A percentile compares a stretch with the other conserved stretches of the same genome.
Evolutionary conservation across 768 basidiomycete genomes (phyloP).

Genomic region (Cubamyces lactineus): DNA sequence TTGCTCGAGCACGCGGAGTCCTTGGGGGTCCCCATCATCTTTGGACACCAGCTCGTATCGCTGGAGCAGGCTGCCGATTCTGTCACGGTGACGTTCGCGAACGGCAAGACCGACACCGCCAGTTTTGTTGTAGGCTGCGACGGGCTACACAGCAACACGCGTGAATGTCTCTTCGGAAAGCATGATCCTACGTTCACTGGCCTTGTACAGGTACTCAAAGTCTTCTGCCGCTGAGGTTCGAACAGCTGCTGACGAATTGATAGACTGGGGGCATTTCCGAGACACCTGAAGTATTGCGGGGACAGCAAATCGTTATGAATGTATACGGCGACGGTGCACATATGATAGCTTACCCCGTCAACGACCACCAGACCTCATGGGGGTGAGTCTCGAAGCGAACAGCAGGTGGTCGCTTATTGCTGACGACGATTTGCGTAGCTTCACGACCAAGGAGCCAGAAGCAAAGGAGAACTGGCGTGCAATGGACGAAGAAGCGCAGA

Average conservation of each 20-base stretch:
- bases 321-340: conserved; percentile 43
- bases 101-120: conserved; percentile 40
- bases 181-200: conserved; percentile 43
- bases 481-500: conserved; percentile 35
- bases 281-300: conserved; percentile 24
- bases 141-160: conserved; percentile 47
- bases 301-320: conserved; percentile 34
- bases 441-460: conserved; percentile 42
- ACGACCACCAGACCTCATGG: conserved; percentile 39
- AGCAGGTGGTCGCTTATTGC: too few species aligned
- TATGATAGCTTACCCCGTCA: conserved; percentile 41
- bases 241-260: neutral
- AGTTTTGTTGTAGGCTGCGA: conserved; percentile 49
- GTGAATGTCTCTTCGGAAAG: conserved; percentile 42
- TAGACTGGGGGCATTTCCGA: conserved; percentile 43
- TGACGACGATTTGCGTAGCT: conserved; percentile 6
- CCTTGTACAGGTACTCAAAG: conserved; percentile 39
- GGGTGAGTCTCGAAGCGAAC: conserved; percentile 28
- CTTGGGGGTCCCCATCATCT: conserved; percentile 41
- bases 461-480: conserved; percentile 46
- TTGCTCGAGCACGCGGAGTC: conserved; percentile 37
- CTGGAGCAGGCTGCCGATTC: conserved; percentile 36
- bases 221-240: neutral
- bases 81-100: conserved; percentile 41
- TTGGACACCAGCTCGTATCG: conserved; percentile 38